Base-by-base conservation (phyloP, 495 filamentous ascomycete species). In the Aspergillus heteromorphus region DNA sequence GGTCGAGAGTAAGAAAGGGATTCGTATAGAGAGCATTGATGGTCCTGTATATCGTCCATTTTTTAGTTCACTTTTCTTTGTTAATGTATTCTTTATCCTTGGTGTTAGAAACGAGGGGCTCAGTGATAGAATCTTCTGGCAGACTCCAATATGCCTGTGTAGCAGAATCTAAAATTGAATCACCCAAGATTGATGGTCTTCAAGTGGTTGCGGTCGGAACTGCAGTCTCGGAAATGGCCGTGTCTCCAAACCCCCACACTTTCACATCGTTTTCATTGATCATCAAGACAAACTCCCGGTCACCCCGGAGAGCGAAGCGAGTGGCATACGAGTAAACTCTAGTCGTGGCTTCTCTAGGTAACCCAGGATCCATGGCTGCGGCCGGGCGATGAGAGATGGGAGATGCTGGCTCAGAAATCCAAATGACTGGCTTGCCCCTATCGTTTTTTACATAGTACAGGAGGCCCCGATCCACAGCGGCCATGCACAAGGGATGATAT, bases 1-100 rank as follows among this genome's bases (percentile, higher is more conserved):
- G 20, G 48, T 25, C n/a, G 9, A 45, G 18, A 31, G 25, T 9
- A 11, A 23, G n/a, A 18, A 19, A 36, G 47, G 18, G 25, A 21
- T 41, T 47, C 31, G 41, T 47, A 57, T 62, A 57, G 53, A 61
- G 51, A 54, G 27, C 45, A 56, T 56, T 56, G 47, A 50, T 54
- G 47, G 38, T 56, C 53, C 51, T 59, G 57, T 63, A 57, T 53
- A 59, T 63, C 38, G 54, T 59, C 58, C 51, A 62, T 65, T 66
- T 58, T 56, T 64, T 65, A 23, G 65, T 63, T 68, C 64, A 60
- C 61, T 65, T 68, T 64, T 57, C 61, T 70, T 67, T 67, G 60
- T 69, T 61, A 66, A 67, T 71, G 67, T 67, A 66, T 70, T 71
- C 31, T 30, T 51, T 45, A 34, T 40, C 23, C 41, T 53, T 54